Conservation (phyloP, 2,329 filamentous ascomycete genomes). For the Colletotrichum chlorophyti region DNA sequence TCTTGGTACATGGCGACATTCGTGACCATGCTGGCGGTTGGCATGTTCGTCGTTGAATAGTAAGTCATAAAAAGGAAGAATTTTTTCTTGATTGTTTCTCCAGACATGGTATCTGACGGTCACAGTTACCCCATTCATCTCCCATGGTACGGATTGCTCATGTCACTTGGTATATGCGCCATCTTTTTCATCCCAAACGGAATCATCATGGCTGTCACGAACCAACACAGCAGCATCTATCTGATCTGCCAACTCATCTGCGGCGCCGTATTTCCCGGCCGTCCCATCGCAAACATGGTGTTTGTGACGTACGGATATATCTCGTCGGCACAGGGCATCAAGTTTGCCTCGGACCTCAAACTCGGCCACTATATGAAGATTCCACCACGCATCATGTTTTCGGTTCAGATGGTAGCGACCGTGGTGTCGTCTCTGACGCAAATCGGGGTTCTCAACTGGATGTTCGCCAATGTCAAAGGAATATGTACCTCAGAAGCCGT, state of each 20-base stretch:
- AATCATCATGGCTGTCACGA: slow-evolving; percentile 92
- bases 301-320: slow-evolving; percentile 94
- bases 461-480: slow-evolving; percentile 78
- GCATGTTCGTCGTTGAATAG: slow-evolving; percentile 87
- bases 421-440: slow-evolving; percentile 81
- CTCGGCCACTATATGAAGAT: slow-evolving; percentile 91
- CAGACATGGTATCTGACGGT: too few species aligned
- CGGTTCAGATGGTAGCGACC: slow-evolving; percentile 79
- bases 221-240: slow-evolving; percentile 87
- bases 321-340: slow-evolving; percentile 86
- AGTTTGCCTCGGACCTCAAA: slow-evolving; percentile 87
- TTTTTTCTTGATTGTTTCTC: too few species aligned
- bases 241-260: slow-evolving; percentile 87
- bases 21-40: slow-evolving; percentile 76
- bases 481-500: slow-evolving; percentile 83
- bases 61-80: too few species aligned
- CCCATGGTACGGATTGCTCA: slow-evolving; percentile 84
- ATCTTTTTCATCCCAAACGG: slow-evolving; percentile 89
- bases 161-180: slow-evolving; percentile 79
- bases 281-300: slow-evolving; percentile 90
- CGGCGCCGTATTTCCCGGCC: slow-evolving; percentile 81
- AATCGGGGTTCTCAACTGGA: slow-evolving; percentile 88
- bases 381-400: slow-evolving; percentile 78
- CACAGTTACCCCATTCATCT: slow-evolving; percentile 77
- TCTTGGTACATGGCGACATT: slow-evolving; percentile 83